These are phyloP conservation scores for Lactifluus piperatus DNA, from an alignment of 768 basidiomycete species.

Conservation along the genomic window DNA sequence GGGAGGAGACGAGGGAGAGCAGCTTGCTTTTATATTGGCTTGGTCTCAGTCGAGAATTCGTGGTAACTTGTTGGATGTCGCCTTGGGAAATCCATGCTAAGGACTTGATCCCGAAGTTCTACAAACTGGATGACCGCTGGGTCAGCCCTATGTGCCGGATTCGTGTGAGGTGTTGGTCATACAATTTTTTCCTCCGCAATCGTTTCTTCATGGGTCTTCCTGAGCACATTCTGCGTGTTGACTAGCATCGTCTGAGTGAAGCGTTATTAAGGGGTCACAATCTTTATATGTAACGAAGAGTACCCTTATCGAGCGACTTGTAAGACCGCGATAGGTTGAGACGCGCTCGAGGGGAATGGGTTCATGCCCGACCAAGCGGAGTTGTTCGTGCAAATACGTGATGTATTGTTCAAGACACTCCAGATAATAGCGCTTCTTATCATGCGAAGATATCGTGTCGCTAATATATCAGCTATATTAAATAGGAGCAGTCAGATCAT, in stretches of 20 bases:
- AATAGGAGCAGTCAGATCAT: not conserved
- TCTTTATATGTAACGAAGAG: constrained; percentile 13
- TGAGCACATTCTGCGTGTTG: constrained; percentile 53
- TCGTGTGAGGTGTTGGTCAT: constrained; percentile 4
- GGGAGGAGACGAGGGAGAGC: not conserved
- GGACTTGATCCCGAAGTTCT: constrained; percentile 16
- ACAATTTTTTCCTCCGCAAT: constrained; percentile 51
- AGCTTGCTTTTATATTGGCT: not conserved
- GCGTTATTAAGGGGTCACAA: not conserved
- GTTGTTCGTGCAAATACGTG: constrained; percentile 52
- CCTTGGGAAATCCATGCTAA: constrained; percentile 4
- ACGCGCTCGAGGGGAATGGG: constrained; percentile 45
- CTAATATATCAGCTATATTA: constrained; percentile 27
- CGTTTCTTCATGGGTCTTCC: constrained; percentile 41
- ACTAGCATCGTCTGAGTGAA: constrained; percentile 51
- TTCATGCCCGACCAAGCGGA: constrained; percentile 38
- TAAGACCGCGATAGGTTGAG: constrained; percentile 43
- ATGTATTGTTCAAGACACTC: constrained; percentile 69
- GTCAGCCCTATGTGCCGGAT: not conserved
- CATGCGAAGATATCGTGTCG: constrained; percentile 69
- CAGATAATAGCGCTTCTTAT: constrained; percentile 67
- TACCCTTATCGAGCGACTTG: constrained; percentile 57
- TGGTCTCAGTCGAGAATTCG: constrained; percentile 1
- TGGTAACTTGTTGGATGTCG: constrained; percentile 4
- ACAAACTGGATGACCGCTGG: constrained; percentile 17